Evolutionary conservation across 169 alveolate genomes (phyloP), one percentile per base, ranked within the genome.

Genomic region (Plasmodium inui): DNA sequence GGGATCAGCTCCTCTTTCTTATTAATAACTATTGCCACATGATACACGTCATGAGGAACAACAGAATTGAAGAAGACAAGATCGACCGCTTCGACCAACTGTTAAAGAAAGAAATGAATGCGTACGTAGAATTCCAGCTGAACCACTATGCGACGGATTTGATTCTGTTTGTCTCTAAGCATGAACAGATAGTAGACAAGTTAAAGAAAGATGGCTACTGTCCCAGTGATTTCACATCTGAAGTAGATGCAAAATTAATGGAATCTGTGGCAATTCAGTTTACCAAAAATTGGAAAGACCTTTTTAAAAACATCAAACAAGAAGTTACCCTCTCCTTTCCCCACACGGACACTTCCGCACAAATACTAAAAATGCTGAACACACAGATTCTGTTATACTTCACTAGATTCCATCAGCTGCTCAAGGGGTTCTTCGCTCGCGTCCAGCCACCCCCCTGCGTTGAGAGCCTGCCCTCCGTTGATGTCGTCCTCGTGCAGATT

Each of bases 171-270:
- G 94, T 89, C n/a, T 22, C 50, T 70, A 89, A 79, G 19, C 84
- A 89, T 79, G 94, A 89, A 79, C 9, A 61, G 17, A 80, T 89
- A 26, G 3, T 73, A 6, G 67, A 79, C 32, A 80, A 61, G n/a
- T 1, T 67, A n/a, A 50, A 73, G 46, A 53, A 70, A 44, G 79
- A 89, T 9, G 41, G 83, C n/a, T 5, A 79, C 22, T 22, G 44
- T 8, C 73, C 34, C 22, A 30, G 81, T 19, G 90, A 94, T 55
- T 19, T 96, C 46, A 89, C 94, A 37, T 55, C 86, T n/a, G 95
- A 93, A 74, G 53, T 96, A 22, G 97, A 96, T 71, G 22, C 55
- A 14, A 61, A 79, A 67, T 41, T 80, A 70, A 61, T 89, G 90
- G 94, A 89, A 80, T 67, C 30, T 19, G 82, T 81, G n/a, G 94